Base-by-base conservation (phyloP, 2,329 filamentous ascomycete species). In the Alternaria longipes region DNA sequence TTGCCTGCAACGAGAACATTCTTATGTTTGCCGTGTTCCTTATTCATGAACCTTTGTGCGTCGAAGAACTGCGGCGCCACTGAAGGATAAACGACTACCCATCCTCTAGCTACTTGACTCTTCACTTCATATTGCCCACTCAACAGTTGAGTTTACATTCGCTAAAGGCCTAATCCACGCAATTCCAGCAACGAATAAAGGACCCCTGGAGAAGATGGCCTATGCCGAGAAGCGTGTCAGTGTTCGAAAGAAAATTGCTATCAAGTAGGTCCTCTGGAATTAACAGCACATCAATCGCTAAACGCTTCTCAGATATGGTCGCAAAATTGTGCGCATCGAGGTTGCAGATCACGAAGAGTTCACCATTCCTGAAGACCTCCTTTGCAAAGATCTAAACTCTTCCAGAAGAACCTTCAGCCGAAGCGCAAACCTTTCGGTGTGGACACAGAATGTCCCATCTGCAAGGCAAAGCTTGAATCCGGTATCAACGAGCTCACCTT, bases 361-460 rank as follows among this genome's bases (percentile, higher is more conserved):
- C 11, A 32, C 14, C 18, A 18, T 42, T 14, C 34, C 30, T 34
- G 36, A 41, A 42, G 45, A 56, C n/a, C 36, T 56, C 5, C 18
- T 56, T 26, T 56, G 54, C 45, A 40, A 18, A 34, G 24, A 28
- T 56, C 45, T 18, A 11, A 4, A 18, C 44, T 26, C 9, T 56
- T 56, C 28, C 26, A 22, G 7, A 28, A 20, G 24, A 18, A 8
- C 26, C 26, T 56, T 18, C 54, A 56, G 6, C 36, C 45, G 8
- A 28, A 28, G 5, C 32, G 54, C 20, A 42, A 51, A 4, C 26
- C 28, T 16, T 12, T 51, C 8, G 20, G 26, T 5, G 26, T 14
- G 18, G 44, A 47, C 26, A 47, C 34, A 11, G 46, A 56, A 4
- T 51, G 54, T 26, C 14, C 36, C 4, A 51, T 56, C 8, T 56